Evolutionary conservation across 805 yeast genomes (phyloP).

Genomic region (Cyberlindnera xishuangbannaensis): DNA sequence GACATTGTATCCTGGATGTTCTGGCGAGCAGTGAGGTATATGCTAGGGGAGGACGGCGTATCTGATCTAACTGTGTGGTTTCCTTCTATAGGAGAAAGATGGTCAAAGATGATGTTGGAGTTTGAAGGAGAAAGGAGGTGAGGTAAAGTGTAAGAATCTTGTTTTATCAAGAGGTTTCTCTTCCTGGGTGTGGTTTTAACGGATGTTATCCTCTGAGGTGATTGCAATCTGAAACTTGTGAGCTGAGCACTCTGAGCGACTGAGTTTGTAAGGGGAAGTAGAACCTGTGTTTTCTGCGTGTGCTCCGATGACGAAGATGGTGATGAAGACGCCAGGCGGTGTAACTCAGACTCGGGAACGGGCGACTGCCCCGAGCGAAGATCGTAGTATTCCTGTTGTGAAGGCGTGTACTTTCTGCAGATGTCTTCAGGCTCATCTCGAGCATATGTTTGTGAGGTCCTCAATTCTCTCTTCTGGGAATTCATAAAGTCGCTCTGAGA

Average conservation of each 20-base stretch:
- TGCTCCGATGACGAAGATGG: slow-evolving; percentile 9
- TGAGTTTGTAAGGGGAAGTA: background rate
- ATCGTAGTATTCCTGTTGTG: slow-evolving; percentile 8
- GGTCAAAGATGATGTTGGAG: slow-evolving; percentile 2
- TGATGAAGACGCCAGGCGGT: too few species aligned
- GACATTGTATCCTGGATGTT: background rate
- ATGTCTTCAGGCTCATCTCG: too few species aligned
- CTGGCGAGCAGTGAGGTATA: slow-evolving; percentile 15
- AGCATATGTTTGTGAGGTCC: too few species aligned
- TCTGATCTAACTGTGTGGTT: background rate
- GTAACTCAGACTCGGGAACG: slow-evolving; percentile 1
- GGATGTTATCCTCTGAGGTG: slow-evolving; percentile 18
- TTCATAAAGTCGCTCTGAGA: slow-evolving; percentile 12
- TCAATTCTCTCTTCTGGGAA: too few species aligned
- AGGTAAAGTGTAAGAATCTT: slow-evolving; percentile 19
- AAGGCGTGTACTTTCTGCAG: slow-evolving; percentile 1
- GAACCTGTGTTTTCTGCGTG: slow-evolving; percentile 1
- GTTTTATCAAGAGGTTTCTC: slow-evolving; percentile 10
- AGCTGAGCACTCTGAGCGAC: slow-evolving; percentile 20
- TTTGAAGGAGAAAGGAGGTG: slow-evolving; percentile 14
- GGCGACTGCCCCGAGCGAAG: slow-evolving; percentile 14
- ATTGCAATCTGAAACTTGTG: slow-evolving; percentile 22
- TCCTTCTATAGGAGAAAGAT: background rate
- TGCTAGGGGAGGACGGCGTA: slow-evolving; percentile 8
- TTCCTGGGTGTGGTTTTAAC: slow-evolving; percentile 14